Evolutionary conservation across 441 rosid genomes (phyloP).

Genomic region (Erodium texanum): DNA sequence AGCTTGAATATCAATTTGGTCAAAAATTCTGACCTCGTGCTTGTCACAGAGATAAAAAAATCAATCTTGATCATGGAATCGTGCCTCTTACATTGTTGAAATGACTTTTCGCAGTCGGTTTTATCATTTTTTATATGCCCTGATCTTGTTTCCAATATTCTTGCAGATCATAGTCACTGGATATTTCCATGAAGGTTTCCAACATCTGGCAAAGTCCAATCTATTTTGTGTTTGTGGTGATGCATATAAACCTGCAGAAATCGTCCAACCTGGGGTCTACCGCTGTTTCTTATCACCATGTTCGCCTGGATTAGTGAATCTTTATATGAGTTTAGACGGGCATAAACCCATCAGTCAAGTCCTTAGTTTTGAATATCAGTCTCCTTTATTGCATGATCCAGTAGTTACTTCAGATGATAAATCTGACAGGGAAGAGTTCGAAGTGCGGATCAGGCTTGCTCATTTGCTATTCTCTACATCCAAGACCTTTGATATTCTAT

Average conservation of each 20-base stretch:
- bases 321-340: conserved; percentile 73
- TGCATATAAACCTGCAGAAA: conserved; percentile 46
- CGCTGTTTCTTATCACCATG: conserved; percentile 65
- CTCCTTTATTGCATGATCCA: conserved; percentile 28
- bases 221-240: conserved; percentile 76
- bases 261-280: conserved; percentile 78
- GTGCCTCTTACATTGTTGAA: background rate
- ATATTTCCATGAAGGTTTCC: conserved; percentile 52
- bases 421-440: conserved; percentile 61
- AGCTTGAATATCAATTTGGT: background rate
- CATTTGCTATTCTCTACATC: conserved; percentile 69
- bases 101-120: background rate
- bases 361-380: conserved; percentile 61
- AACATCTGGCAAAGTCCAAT: conserved; percentile 48
- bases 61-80: background rate
- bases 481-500: conserved; percentile 44
- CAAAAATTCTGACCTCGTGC: background rate
- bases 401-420: conserved; percentile 38
- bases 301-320: conserved; percentile 56
- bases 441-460: conserved; percentile 69
- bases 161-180: conserved; percentile 84
- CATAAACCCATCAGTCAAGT: conserved; percentile 71
- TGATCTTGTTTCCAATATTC: conserved; percentile 16
- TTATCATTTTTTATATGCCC: background rate
- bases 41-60: background rate